phyloP scores from a whole-genome alignment of 192 early-diverging fungal genomes.

The Coemansia sp. region DNA sequence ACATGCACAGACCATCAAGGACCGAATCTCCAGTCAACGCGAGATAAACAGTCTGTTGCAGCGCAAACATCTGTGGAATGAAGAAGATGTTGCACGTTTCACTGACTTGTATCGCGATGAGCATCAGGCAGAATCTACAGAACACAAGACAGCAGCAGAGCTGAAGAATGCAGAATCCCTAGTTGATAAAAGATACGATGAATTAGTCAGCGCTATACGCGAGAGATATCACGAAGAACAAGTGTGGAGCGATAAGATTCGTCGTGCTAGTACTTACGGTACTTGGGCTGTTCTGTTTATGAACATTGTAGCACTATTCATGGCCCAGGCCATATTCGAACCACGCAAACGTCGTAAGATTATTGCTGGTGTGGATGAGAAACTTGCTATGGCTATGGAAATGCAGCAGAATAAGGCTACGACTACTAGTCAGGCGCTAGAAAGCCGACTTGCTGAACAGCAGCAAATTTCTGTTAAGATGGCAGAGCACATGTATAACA shows the following conservation, averaged over 20 bases:
- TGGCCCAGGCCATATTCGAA: constrained; percentile 74
- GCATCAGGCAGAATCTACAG: constrained; percentile 61
- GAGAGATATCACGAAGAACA: constrained; percentile 82
- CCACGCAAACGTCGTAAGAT: constrained; percentile 67
- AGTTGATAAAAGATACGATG: constrained; percentile 65
- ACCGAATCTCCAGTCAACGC: constrained; percentile 63
- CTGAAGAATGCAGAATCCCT: constrained; percentile 59
- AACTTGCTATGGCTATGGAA: constrained; percentile 49
- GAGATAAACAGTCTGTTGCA: constrained; percentile 77
- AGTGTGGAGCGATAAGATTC: constrained; percentile 85
- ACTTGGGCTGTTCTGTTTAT: constrained; percentile 72
- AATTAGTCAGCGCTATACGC: constrained; percentile 66
- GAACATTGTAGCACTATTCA: constrained; percentile 64
- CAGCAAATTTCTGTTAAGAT: constrained; percentile 14
- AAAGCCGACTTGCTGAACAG: constrained; percentile 12
- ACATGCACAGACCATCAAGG: constrained; percentile 60
- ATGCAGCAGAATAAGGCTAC: constrained; percentile 38
- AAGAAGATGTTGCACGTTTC: constrained; percentile 71
- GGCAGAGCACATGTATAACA: constrained; percentile 18
- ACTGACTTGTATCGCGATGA: constrained; percentile 73
- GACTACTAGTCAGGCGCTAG: neutral
- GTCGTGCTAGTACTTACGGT: constrained; percentile 70
- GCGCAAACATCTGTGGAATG: constrained; percentile 74
- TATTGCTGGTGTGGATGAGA: constrained; percentile 66
- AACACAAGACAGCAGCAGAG: constrained; percentile 45